These are phyloP conservation scores for Microsporum canis DNA, from an alignment of 2,329 filamentous ascomycete species.

Conservation along the genomic window DNA sequence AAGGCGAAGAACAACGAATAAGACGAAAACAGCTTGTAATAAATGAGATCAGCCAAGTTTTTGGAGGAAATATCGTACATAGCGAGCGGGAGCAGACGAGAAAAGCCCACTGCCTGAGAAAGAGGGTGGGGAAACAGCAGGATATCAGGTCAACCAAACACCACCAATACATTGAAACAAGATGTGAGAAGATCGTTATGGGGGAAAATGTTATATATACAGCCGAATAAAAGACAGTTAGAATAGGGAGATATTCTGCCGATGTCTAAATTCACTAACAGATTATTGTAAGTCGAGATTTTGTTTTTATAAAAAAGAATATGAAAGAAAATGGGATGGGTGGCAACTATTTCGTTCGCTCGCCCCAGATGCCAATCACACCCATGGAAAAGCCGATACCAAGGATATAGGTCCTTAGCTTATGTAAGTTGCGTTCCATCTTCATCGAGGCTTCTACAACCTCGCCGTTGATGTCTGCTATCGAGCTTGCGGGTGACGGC, in stretches of 20 bases:
- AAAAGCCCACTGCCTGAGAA: not conserved
- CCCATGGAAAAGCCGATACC: conserved; percentile 36
- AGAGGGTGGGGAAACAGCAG: not conserved
- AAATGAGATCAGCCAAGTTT: not conserved
- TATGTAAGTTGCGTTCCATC: conserved; percentile 30
- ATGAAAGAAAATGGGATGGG: not conserved
- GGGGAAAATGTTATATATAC: not conserved
- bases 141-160: not conserved
- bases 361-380: conserved; percentile 40
- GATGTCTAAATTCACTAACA: not conserved
- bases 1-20: not conserved
- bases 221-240: not conserved
- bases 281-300: not conserved
- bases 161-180: not conserved
- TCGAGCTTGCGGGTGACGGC: conserved; percentile 10
- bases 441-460: conserved; percentile 35
- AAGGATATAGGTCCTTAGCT: conserved; percentile 28
- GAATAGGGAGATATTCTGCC: not conserved
- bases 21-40: not conserved
- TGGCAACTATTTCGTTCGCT: conserved; percentile 16
- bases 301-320: not conserved
- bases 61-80: not conserved
- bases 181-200: not conserved
- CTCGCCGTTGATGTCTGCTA: conserved; percentile 37
- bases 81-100: not conserved